phyloP scores from a whole-genome alignment of 306 rosid genomes.

The Acacia melanoxylon region DNA sequence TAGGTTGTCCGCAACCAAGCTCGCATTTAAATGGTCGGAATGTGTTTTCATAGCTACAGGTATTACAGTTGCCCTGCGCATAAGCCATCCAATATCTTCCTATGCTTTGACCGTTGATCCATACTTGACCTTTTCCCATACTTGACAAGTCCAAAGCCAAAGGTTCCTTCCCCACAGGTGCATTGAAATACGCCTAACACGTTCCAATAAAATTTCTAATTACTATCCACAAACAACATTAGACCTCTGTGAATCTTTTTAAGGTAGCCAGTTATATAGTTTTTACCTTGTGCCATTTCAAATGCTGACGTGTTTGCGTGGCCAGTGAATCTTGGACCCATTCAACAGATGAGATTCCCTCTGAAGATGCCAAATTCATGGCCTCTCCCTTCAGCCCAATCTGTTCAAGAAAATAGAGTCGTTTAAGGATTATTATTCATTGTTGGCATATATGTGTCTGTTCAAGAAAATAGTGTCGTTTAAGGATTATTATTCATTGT shows the following conservation, averaged over 20 bases:
- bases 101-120: constrained; percentile 96
- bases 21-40: constrained; percentile 63
- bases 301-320: constrained; percentile 46
- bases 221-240: background rate
- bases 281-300: constrained; percentile 91
- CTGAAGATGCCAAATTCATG: constrained; percentile 69
- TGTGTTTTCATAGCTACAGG: constrained; percentile 75
- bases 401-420: constrained; percentile 39
- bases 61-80: constrained; percentile 74
- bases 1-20: constrained; percentile 86
- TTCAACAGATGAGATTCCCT: constrained; percentile 63
- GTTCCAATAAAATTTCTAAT: constrained; percentile 19
- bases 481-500: background rate
- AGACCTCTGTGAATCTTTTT: background rate
- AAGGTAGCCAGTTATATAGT: background rate
- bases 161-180: constrained; percentile 73
- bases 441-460: constrained; percentile 36
- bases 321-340: constrained; percentile 69
- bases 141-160: constrained; percentile 82
- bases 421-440: background rate
- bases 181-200: constrained; percentile 77
- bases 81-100: constrained; percentile 95
- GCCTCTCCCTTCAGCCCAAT: constrained; percentile 89
- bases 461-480: constrained; percentile 9
- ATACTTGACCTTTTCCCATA: constrained; percentile 98